Conservation (phyloP, 176 grass and related monocot species). For the Phyllostachys edulis region DNA sequence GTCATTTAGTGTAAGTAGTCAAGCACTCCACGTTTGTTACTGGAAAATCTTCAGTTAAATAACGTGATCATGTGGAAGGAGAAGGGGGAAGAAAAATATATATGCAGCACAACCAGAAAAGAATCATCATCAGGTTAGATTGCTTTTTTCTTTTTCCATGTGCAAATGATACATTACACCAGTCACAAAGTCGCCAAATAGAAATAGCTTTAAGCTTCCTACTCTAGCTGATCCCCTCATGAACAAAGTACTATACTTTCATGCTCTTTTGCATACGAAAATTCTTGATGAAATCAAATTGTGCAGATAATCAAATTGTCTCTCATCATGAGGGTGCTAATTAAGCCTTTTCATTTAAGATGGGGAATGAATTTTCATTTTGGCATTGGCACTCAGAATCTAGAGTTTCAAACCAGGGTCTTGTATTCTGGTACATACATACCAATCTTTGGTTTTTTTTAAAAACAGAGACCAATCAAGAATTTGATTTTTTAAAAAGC, state of each 20-base stretch:
- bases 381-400: background rate
- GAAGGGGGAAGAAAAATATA: background rate
- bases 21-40: background rate
- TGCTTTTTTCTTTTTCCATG: conserved; percentile 35
- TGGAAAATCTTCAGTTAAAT: background rate
- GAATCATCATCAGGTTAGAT: conserved; percentile 29
- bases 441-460: too few species aligned
- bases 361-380: background rate
- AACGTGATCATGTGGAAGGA: background rate
- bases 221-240: background rate
- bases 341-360: background rate
- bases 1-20: background rate
- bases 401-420: background rate
- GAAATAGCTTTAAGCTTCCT: conserved; percentile 30
- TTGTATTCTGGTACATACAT: background rate
- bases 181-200: conserved; percentile 26
- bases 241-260: background rate
- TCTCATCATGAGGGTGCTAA: background rate
- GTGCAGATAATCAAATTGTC: background rate
- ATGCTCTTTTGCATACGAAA: background rate
- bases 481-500: too few species aligned
- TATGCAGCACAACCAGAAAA: background rate
- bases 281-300: background rate
- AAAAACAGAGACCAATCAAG: background rate
- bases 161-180: conserved; percentile 48